These are phyloP conservation scores for Brassica carinata DNA, from an alignment of 345 rosid genomes.

Conservation along the genomic window DNA sequence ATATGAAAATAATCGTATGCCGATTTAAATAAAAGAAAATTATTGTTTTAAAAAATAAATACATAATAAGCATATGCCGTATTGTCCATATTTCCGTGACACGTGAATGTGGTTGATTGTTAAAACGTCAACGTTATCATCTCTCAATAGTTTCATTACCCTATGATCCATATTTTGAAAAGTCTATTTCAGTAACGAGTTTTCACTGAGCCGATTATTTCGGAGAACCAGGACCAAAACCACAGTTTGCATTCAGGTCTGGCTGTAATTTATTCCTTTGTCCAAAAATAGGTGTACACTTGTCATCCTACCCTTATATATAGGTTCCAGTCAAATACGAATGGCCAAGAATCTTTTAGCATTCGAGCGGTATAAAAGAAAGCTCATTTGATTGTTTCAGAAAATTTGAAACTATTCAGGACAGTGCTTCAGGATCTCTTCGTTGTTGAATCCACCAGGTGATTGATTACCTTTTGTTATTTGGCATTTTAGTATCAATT, in stretches of 20 bases:
- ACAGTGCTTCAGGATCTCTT: neutral
- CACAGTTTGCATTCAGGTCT: neutral
- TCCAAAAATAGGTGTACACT: constrained; percentile 20
- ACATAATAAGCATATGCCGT: neutral
- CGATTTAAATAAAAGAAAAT: no score
- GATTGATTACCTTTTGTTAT: neutral
- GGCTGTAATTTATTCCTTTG: neutral
- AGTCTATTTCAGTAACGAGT: constrained; percentile 1
- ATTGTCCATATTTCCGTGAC: neutral
- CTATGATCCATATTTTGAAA: constrained; percentile 9
- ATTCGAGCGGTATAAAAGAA: constrained; percentile 21
- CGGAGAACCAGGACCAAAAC: constrained; percentile 10
- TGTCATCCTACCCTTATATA: constrained; percentile 18
- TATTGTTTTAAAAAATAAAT: no score
- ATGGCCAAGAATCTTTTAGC: constrained; percentile 20
- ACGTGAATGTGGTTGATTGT: neutral
- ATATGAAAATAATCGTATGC: no score
- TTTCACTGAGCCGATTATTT: constrained; percentile 3
- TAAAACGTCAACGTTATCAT: neutral
- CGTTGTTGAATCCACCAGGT: constrained; percentile 27
- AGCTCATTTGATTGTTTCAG: constrained; percentile 3
- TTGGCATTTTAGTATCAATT: neutral
- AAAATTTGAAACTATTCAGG: constrained; percentile 23
- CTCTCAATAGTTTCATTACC: neutral
- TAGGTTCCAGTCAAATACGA: constrained; percentile 19